A percentile compares a stretch with the other conserved stretches of the same genome.
These are phyloP conservation scores for Paracamarosporium sp. DNA, from an alignment of 2,329 filamentous ascomycete species.

Conservation along the genomic window DNA sequence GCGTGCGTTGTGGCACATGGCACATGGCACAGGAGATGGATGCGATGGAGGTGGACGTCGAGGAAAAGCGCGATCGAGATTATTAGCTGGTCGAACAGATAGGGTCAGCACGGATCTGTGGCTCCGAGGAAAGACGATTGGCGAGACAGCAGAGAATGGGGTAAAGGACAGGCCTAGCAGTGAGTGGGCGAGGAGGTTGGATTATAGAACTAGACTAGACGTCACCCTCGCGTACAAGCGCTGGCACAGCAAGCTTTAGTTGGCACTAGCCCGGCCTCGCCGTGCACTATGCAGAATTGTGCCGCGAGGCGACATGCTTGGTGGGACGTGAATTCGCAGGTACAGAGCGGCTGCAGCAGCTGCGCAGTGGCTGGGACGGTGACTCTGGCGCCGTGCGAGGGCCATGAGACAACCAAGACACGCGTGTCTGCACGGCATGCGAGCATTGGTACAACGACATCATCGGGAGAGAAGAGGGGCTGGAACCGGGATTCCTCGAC, in stretches of 20 bases:
- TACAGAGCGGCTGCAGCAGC: background rate
- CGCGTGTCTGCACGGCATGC: background rate
- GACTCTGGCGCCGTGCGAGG: background rate
- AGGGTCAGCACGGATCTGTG: too few relatives aligned
- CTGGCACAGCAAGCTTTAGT: background rate
- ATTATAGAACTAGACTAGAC: background rate
- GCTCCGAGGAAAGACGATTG: background rate
- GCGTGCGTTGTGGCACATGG: slow-evolving; percentile 1
- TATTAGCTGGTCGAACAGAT: too few relatives aligned
- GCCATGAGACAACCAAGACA: background rate
- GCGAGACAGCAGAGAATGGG: background rate
- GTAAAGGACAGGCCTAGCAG: background rate
- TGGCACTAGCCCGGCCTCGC: background rate
- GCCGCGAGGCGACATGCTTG: background rate
- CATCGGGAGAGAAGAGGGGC: background rate
- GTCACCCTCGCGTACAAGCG: background rate
- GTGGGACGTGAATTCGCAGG: background rate
- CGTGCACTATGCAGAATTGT: background rate
- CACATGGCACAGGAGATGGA: background rate
- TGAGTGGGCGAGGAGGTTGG: background rate
- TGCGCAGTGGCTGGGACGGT: background rate
- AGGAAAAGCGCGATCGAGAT: background rate
- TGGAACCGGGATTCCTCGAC: background rate
- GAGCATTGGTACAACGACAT: background rate
- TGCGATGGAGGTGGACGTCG: background rate